Conservation (phyloP, 2,329 filamentous ascomycete genomes). For the Aureobasidium melanogenum region DNA sequence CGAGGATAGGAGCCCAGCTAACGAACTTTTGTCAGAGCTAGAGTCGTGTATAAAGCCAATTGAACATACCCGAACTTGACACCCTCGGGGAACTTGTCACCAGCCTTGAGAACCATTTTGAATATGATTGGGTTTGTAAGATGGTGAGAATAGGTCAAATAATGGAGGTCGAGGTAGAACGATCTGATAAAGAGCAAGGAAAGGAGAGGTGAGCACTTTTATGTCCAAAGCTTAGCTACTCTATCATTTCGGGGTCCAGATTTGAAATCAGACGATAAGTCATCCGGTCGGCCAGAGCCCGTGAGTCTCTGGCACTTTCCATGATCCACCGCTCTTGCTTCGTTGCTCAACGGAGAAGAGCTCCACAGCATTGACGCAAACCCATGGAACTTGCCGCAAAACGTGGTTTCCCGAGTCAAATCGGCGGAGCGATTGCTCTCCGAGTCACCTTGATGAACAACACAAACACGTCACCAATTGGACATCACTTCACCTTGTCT, state of each 20-base stretch:
- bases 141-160: neutral
- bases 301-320: slow-evolving; percentile 11
- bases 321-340: neutral
- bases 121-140: slow-evolving; percentile 5
- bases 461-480: neutral
- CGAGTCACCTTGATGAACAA: slow-evolving; percentile 5
- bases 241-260: neutral
- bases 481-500: neutral
- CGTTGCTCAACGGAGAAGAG: neutral
- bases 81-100: slow-evolving; percentile 73
- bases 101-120: slow-evolving; percentile 62
- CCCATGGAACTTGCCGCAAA: neutral
- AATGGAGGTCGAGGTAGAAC: neutral
- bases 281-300: neutral
- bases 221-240: neutral
- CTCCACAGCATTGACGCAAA: neutral
- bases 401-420: neutral
- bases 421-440: neutral
- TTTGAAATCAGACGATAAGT: slow-evolving; percentile 7
- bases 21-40: neutral
- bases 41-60: neutral
- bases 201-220: neutral
- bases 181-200: neutral
- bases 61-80: slow-evolving; percentile 62
- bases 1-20: slow-evolving; percentile 71